Percentiles rank a stretch among this genome's conserved stretches.
These are phyloP conservation scores for Linnemannia zychae DNA, from an alignment of 192 early-diverging fungal species.

Conservation along the genomic window DNA sequence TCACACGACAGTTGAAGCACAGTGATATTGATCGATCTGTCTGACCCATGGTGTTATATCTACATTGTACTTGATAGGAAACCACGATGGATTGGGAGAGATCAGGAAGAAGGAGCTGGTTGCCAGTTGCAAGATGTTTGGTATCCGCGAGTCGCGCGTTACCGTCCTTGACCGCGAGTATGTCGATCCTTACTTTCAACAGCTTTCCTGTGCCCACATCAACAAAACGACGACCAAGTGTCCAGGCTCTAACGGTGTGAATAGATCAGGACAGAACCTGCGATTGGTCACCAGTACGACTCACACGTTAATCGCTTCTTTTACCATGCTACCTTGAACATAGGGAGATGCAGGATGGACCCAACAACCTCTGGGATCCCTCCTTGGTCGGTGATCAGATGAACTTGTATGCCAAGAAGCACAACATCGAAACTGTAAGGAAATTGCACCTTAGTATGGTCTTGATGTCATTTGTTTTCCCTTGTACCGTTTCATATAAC, in stretches of 20 bases:
- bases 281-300: no score
- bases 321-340: conserved; percentile 11
- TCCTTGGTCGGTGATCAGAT: conserved; percentile 72
- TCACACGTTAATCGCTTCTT: conserved; percentile 2
- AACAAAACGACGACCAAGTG: neutral
- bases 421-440: conserved; percentile 73
- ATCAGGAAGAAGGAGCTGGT: conserved; percentile 73
- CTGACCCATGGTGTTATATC: neutral
- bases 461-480: neutral
- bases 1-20: no score
- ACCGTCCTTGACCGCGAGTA: conserved; percentile 72
- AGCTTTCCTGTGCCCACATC: no score
- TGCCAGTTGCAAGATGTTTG: conserved; percentile 70
- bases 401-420: conserved; percentile 68
- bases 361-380: conserved; percentile 72
- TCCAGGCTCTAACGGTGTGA: neutral
- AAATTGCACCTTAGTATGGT: neutral
- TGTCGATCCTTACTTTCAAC: conserved; percentile 36
- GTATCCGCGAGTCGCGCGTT: conserved; percentile 64
- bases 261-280: no score
- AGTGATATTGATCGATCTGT: neutral
- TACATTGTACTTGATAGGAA: conserved; percentile 62
- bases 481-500: neutral
- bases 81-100: conserved; percentile 76
- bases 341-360: conserved; percentile 77